Evolutionary conservation across 805 yeast species (phyloP), one percentile per base, ranked within the genome.

Genomic region (Cyberlindnera euphorbiiphila): DNA sequence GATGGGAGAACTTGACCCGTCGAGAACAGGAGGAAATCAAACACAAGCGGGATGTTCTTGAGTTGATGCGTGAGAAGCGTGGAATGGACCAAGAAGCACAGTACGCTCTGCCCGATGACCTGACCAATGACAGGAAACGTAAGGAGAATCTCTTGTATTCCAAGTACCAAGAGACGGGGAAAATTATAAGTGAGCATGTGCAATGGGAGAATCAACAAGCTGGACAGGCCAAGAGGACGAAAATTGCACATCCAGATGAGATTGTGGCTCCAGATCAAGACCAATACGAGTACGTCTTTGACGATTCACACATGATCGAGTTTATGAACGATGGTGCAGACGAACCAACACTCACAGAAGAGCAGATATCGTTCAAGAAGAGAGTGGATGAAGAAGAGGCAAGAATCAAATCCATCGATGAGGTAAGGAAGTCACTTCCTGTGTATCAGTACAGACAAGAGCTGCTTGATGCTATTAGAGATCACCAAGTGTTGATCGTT

Each of bases 241-340:
- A 46, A 32, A 47, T 52, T 5, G 53, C 49, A 21, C 64, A 57
- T 26, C 62, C 62, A 16, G 75, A 71, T 48, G 68, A 66, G 33
- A 65, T 72, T 15, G 51, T 57, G 12, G 53, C 69, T 1, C 67
- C 71, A 0, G 62, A 63, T 3, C 68, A 57, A 19, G 66, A 67
- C 6, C 58, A 76, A 26, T 85, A 82, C 51, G 94, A 84, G n/a
- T 86, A 69, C 59, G 91, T 86, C 1, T 83, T 82, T 60, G 93
- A 85, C 54, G 76, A 76, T 23, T 60, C 75, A 0, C 85, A 81
- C 46, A 68, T 68, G 32, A 74, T 80, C 22, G 72, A 76, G 14
- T 79, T 76, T 46, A 59, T 66, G 1, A 53, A 65, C 4, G 76
- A 72, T 25, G 57, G 57, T 1, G 60, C 20, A 4, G 37, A 37